Conservation (phyloP, 2,329 filamentous ascomycete species). For the Colletotrichum sp. region DNA sequence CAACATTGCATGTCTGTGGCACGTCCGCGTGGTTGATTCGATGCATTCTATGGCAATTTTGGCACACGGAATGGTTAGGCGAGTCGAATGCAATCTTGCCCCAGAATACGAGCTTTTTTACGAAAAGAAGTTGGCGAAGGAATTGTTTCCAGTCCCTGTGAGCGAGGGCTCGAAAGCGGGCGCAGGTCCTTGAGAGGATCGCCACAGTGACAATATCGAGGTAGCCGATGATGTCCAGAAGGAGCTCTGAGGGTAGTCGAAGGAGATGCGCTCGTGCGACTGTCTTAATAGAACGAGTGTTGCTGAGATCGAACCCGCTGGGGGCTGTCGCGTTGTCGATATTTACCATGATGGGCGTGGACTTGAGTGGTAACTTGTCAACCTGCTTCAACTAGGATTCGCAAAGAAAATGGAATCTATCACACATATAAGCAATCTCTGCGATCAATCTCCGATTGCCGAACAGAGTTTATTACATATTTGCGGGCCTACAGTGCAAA, state of each 20-base stretch:
- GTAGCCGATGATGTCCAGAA: not conserved
- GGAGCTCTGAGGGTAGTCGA: not conserved
- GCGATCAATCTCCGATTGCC: not conserved
- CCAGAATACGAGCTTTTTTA: not conserved
- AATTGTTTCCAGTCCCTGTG: not conserved
- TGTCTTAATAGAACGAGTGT: not conserved
- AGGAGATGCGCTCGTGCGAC: not conserved
- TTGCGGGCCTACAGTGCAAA: not conserved
- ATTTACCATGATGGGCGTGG: not conserved
- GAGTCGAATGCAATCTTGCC: not conserved
- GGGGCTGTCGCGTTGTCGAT: not conserved
- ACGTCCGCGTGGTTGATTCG: not conserved
- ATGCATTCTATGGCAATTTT: not conserved
- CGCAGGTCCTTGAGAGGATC: not conserved
- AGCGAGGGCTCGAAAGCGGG: not conserved
- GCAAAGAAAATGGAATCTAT: not conserved
- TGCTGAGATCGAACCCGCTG: not conserved
- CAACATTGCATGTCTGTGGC: not conserved
- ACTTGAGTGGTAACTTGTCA: not conserved
- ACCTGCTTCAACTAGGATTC: not conserved
- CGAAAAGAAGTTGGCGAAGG: not conserved
- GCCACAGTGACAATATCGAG: not conserved
- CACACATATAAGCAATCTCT: accelerated
- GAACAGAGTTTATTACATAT: not conserved
- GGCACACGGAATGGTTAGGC: not conserved